Percentiles rank a stretch among this genome's conserved stretches.
Conservation (phyloP, 139 green algal genomes). For the Chlorella sp. region DNA sequence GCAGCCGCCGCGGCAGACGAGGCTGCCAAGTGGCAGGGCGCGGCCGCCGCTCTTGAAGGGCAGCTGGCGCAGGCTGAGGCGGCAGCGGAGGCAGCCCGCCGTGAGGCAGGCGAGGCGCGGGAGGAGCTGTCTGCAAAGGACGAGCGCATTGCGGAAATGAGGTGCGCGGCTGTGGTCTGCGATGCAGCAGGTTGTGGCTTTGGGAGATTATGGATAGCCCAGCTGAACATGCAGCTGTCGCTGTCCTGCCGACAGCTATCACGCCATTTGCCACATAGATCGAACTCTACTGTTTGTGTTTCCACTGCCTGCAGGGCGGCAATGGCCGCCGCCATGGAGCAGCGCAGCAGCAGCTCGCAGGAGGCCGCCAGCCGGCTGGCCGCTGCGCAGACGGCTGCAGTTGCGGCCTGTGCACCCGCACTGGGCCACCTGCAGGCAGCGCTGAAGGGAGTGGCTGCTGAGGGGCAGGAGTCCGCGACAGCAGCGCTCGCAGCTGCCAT, state of each 20-base stretch:
- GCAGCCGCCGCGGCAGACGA: slow-evolving; percentile 14
- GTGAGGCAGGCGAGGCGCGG: neutral
- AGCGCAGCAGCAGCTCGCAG: neutral
- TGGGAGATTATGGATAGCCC: neutral
- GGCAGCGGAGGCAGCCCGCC: neutral
- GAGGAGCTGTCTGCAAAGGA: slow-evolving; percentile 14
- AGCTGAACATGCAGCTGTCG: too few species aligned
- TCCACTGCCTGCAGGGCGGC: neutral
- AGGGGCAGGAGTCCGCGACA: neutral
- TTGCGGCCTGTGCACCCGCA: neutral
- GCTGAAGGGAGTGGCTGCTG: neutral
- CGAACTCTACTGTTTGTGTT: neutral
- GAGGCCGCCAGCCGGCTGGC: slow-evolving; percentile 8
- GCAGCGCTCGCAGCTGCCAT: neutral
- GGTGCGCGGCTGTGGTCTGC: neutral
- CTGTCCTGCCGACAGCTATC: neutral
- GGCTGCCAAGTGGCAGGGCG: slow-evolving; percentile 28
- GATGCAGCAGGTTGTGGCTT: neutral
- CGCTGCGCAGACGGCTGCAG: neutral
- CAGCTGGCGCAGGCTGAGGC: neutral
- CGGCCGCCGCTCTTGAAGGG: neutral
- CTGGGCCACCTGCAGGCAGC: neutral
- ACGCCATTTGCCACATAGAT: neutral
- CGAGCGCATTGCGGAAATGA: slow-evolving; percentile 27
- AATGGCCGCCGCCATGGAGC: slow-evolving; percentile 19